A percentile compares a stretch with the other conserved stretches of the same genome.
These are phyloP conservation scores for Aspergillus transmontanensis DNA, from an alignment of 2,329 filamentous ascomycete genomes.

Conservation along the genomic window DNA sequence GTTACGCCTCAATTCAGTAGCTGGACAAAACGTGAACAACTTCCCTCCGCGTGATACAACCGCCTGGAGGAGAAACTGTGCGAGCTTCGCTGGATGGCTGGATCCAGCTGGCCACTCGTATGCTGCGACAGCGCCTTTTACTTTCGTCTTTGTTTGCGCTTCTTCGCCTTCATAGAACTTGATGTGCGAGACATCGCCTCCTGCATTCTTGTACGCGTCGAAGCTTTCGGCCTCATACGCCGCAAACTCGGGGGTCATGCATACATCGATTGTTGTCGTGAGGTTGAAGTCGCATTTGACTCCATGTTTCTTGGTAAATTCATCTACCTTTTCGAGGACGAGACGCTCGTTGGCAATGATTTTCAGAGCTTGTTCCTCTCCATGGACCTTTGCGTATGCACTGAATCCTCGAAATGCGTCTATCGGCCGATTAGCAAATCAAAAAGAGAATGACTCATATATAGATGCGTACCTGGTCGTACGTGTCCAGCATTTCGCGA, in stretches of 20 bases:
- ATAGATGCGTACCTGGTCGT: background rate
- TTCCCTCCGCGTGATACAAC: conserved; percentile 41
- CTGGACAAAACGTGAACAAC: conserved; percentile 50
- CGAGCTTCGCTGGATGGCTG: conserved; percentile 53
- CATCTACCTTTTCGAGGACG: conserved; percentile 34
- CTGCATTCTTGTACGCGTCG: conserved; percentile 43
- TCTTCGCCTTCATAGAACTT: background rate
- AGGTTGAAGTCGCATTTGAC: background rate
- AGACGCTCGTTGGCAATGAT: conserved; percentile 50
- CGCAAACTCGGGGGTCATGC: conserved; percentile 51
- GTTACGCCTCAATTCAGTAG: conserved; percentile 26
- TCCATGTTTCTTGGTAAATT: background rate
- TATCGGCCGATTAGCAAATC: background rate
- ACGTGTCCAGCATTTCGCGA: background rate
- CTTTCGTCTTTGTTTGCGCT: conserved; percentile 26
- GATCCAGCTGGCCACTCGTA: conserved; percentile 57
- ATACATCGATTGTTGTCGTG: conserved; percentile 40
- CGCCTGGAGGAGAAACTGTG: conserved; percentile 49
- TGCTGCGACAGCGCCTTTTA: conserved; percentile 45
- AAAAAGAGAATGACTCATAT: no score
- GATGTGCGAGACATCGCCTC: conserved; percentile 29
- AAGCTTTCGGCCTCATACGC: conserved; percentile 47
- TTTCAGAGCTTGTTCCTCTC: conserved; percentile 48
- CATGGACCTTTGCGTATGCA: conserved; percentile 47
- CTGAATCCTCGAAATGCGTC: conserved; percentile 54